Conservation (phyloP, 306 rosid species). For the Canavalia gladiata region DNA sequence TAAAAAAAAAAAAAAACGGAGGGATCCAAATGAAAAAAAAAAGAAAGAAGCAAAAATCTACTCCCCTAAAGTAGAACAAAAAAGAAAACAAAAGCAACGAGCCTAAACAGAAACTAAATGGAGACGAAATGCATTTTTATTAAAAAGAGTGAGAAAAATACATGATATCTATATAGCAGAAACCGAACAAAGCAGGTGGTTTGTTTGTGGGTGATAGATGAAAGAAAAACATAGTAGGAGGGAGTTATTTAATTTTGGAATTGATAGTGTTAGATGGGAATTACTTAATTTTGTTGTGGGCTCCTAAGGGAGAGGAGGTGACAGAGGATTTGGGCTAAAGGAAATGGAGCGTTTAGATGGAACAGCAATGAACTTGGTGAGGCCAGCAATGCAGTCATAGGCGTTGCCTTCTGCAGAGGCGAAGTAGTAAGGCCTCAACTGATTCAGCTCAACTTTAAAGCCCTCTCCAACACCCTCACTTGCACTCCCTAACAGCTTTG, state of each 20-base stretch:
- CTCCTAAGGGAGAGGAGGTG: too few species aligned
- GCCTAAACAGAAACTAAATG: not conserved
- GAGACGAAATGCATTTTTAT: not conserved
- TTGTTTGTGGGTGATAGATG: not conserved
- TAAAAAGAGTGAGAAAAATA: not conserved
- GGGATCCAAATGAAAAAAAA: too few species aligned
- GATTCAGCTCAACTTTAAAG: constrained; percentile 52
- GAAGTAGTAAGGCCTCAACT: constrained; percentile 67
- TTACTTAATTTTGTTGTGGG: not conserved
- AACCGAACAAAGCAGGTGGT: not conserved
- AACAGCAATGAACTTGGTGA: constrained; percentile 54
- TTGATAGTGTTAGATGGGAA: not conserved
- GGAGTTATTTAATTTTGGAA: not conserved
- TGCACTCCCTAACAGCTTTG: constrained; percentile 57
- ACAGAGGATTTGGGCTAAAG: not conserved
- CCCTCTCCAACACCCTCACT: constrained; percentile 60
- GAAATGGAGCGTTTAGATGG: constrained; percentile 32
- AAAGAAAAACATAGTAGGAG: not conserved
- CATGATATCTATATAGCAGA: not conserved
- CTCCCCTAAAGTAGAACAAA: too few species aligned
- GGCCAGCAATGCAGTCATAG: constrained; percentile 67
- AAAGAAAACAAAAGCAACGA: too few species aligned
- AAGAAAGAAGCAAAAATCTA: too few species aligned
- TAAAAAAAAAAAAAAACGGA: too few species aligned
- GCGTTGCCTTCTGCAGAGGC: constrained; percentile 58